Evolutionary conservation across 2,329 filamentous ascomycete species (phyloP).

Genomic region (Lojkania enalia): DNA sequence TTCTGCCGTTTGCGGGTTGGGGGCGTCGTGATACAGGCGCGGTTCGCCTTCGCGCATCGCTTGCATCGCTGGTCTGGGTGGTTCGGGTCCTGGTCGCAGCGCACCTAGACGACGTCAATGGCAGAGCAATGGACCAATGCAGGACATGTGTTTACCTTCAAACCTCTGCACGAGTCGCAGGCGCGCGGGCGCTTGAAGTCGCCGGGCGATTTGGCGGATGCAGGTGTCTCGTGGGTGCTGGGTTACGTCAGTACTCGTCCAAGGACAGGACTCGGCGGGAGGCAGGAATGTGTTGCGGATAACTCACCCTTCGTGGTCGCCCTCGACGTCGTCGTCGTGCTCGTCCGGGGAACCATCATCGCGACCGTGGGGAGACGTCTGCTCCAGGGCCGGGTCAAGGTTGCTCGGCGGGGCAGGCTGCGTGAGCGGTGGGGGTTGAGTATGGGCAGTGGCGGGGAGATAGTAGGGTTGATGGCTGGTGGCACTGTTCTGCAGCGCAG

Average conservation of each 20-base stretch:
- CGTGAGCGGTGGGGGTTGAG: conserved; percentile 23
- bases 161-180: conserved; percentile 52
- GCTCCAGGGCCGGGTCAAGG: conserved; percentile 38
- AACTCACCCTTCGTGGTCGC: conserved; percentile 35
- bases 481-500: conserved; percentile 23
- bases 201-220: conserved; percentile 34
- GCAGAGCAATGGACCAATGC: neutral
- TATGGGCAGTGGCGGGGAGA: conserved; percentile 27
- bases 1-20: conserved; percentile 81
- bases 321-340: conserved; percentile 34
- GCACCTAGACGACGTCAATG: conserved; percentile 56
- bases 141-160: conserved; percentile 35
- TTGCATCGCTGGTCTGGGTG: conserved; percentile 61
- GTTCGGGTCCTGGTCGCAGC: conserved; percentile 81
- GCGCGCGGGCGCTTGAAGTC: conserved; percentile 53
- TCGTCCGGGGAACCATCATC: conserved; percentile 23
- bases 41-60: conserved; percentile 79
- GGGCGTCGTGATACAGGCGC: conserved; percentile 68
- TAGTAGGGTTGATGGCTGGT: conserved; percentile 35
- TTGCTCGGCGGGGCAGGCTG: conserved; percentile 22
- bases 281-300: neutral
- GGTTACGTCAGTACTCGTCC: neutral
- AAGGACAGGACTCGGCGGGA: neutral
- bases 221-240: conserved; percentile 29
- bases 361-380: conserved; percentile 31